Percentiles rank a stretch among this genome's conserved stretches.
Conservation (phyloP, 1,284 basidiomycete species). For the Sporisorium reilianum region DNA sequence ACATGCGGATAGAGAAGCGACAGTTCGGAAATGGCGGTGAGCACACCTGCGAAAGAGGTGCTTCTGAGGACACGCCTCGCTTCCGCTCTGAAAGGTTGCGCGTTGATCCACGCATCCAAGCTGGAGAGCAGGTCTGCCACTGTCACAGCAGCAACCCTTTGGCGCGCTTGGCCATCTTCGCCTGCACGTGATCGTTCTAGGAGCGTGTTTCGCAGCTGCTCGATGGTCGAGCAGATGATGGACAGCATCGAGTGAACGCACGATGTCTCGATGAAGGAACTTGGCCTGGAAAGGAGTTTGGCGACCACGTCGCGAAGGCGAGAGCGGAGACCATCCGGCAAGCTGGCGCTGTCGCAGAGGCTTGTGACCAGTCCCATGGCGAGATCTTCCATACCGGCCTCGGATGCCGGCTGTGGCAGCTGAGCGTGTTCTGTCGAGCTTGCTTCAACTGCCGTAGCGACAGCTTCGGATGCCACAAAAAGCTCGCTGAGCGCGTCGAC, state of each 20-base stretch:
- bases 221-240: constrained; percentile 42
- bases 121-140: constrained; percentile 28
- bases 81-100: constrained; percentile 4
- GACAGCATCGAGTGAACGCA: constrained; percentile 33
- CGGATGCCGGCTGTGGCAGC: constrained; percentile 26
- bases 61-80: constrained; percentile 13
- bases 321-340: constrained; percentile 19
- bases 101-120: constrained; percentile 32
- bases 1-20: neutral
- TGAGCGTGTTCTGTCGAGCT: neutral
- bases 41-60: constrained; percentile 24
- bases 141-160: constrained; percentile 13
- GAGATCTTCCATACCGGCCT: constrained; percentile 37
- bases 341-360: constrained; percentile 26
- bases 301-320: constrained; percentile 18
- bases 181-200: constrained; percentile 13
- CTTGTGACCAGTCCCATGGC: constrained; percentile 19
- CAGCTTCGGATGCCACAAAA: constrained; percentile 29
- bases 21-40: constrained; percentile 36
- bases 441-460: constrained; percentile 9
- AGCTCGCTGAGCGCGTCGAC: constrained; percentile 45
- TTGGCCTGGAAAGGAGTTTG: constrained; percentile 24
- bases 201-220: constrained; percentile 38
- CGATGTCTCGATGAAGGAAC: constrained; percentile 23
- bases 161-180: constrained; percentile 7